Conservation (phyloP, 2,329 filamentous ascomycete species). For the Ceratocystis variospora region DNA sequence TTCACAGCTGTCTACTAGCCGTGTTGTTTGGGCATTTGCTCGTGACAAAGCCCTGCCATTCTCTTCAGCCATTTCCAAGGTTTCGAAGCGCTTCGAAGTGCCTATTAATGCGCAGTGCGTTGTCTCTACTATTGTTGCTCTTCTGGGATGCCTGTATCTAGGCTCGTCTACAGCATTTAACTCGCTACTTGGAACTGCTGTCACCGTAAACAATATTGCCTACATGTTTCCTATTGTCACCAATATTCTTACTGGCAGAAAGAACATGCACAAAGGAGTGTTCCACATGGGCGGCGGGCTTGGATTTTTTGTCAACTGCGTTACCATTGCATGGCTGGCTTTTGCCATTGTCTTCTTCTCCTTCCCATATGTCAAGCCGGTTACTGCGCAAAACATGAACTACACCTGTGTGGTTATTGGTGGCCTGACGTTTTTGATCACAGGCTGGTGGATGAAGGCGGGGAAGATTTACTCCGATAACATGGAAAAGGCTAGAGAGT, state of each 20-base stretch:
- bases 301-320: slow-evolving; percentile 27
- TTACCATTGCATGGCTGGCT: slow-evolving; percentile 28
- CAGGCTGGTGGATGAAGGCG: slow-evolving; percentile 32
- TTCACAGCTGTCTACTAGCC: slow-evolving; percentile 27
- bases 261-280: slow-evolving; percentile 29
- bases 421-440: slow-evolving; percentile 27
- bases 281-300: slow-evolving; percentile 27
- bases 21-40: slow-evolving; percentile 31
- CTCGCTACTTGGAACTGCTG: slow-evolving; percentile 28
- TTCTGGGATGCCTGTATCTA: slow-evolving; percentile 32
- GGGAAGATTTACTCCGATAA: slow-evolving; percentile 28
- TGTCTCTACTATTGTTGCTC: slow-evolving; percentile 26
- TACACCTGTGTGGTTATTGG: slow-evolving; percentile 34
- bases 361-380: slow-evolving; percentile 31
- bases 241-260: slow-evolving; percentile 30
- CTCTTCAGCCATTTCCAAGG: slow-evolving; percentile 28
- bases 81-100: slow-evolving; percentile 27
- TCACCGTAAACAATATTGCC: slow-evolving; percentile 34
- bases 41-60: slow-evolving; percentile 32
- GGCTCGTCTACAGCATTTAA: slow-evolving; percentile 33
- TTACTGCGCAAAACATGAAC: slow-evolving; percentile 31
- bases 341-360: slow-evolving; percentile 34
- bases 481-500: slow-evolving; percentile 28
- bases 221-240: slow-evolving; percentile 34
- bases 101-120: slow-evolving; percentile 30